phyloP scores from a whole-genome alignment of 495 filamentous ascomycete species.

The Halenospora varia region DNA sequence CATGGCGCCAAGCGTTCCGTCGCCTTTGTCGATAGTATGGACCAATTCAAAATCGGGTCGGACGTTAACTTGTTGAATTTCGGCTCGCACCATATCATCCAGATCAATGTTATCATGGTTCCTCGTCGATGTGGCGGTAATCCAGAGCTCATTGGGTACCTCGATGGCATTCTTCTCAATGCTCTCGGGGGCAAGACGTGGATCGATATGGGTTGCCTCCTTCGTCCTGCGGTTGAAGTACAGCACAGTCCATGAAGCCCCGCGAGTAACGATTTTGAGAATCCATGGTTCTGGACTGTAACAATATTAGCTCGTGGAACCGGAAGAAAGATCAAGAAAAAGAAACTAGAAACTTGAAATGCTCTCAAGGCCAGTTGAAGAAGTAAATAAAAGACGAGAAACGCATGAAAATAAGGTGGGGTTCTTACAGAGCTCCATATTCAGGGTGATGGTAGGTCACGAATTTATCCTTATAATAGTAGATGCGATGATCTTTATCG shows the following conservation, averaged over 20 bases:
- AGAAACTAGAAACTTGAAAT: too few species aligned
- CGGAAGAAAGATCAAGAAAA: too few species aligned
- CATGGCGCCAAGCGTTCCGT: slow-evolving; percentile 18
- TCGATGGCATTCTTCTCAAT: background rate
- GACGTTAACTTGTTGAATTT: slow-evolving; percentile 1
- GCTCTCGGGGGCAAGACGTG: slow-evolving; percentile 6
- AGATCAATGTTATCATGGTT: slow-evolving; percentile 1
- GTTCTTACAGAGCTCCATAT: slow-evolving; percentile 8
- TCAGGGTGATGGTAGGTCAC: slow-evolving; percentile 12
- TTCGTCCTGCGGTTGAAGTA: slow-evolving; percentile 15
- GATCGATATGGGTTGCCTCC: background rate
- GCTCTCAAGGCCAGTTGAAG: too few species aligned
- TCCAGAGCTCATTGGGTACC: background rate
- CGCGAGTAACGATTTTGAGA: background rate
- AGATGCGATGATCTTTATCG: background rate
- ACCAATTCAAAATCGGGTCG: slow-evolving; percentile 15
- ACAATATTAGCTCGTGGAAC: too few species aligned
- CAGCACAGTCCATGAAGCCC: background rate
- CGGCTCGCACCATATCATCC: background rate
- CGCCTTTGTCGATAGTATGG: slow-evolving; percentile 17
- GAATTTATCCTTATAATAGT: slow-evolving; percentile 1
- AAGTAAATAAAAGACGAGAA: too few species aligned
- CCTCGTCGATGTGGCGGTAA: background rate
- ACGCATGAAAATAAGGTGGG: too few species aligned
- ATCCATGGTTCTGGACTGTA: slow-evolving; percentile 18